Percentiles rank a stretch among this genome's conserved stretches.
These are phyloP conservation scores for Anisogramma anomala DNA, from an alignment of 2,329 filamentous ascomycete species.

Conservation along the genomic window DNA sequence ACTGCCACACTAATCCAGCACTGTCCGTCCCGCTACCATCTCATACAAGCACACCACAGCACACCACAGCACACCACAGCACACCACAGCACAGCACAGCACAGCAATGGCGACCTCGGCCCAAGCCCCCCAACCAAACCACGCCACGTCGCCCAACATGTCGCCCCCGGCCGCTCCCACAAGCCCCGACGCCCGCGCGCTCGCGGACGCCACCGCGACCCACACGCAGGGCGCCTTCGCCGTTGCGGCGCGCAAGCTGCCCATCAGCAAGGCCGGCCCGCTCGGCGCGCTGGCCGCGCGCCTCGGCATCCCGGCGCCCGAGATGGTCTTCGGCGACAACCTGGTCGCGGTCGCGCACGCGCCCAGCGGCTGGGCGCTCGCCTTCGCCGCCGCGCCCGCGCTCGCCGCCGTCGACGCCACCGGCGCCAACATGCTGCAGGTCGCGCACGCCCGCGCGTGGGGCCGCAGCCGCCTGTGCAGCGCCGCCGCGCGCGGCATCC, in stretches of 20 bases:
- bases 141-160: conserved; percentile 34
- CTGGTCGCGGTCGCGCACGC: conserved; percentile 62
- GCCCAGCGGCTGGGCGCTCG: conserved; percentile 64
- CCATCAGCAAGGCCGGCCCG: conserved; percentile 82
- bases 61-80: no score
- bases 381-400: conserved; percentile 77
- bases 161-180: conserved; percentile 41
- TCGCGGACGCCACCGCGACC: conserved; percentile 42
- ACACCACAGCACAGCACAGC: no score
- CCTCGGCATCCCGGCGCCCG: conserved; percentile 77
- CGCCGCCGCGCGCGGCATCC: conserved; percentile 74
- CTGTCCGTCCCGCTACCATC: no score
- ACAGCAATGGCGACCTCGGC: no score
- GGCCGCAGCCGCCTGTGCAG: conserved; percentile 55
- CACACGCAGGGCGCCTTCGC: conserved; percentile 55
- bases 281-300: conserved; percentile 75
- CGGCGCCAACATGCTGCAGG: conserved; percentile 78
- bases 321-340: conserved; percentile 99
- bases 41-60: no score
- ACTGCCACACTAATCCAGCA: no score
- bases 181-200: conserved; percentile 41
- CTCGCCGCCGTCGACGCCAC: conserved; percentile 92
- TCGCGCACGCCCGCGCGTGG: conserved; percentile 88
- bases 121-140: conserved; percentile 19
- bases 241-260: conserved; percentile 76